phyloP scores from a whole-genome alignment of 257 asterid species.

The Petunia secreta region DNA sequence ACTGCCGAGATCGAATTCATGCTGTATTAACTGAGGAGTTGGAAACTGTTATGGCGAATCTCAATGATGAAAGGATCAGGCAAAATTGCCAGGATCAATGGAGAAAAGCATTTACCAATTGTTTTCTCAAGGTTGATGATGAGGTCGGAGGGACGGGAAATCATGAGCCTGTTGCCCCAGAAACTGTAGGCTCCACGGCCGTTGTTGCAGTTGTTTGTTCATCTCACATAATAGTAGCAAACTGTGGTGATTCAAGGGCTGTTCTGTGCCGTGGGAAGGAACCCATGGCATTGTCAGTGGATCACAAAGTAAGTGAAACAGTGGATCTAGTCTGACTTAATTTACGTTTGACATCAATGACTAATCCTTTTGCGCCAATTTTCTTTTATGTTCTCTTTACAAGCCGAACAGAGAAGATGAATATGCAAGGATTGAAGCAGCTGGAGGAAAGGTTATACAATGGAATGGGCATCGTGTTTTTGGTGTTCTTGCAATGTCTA shows the following conservation, averaged over 20 bases:
- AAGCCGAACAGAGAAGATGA: slow-evolving; percentile 97
- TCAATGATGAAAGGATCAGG: slow-evolving; percentile 36
- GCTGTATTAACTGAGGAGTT: slow-evolving; percentile 68
- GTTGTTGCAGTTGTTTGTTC: slow-evolving; percentile 88
- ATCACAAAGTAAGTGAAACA: slow-evolving; percentile 70
- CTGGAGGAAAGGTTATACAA: slow-evolving; percentile 96
- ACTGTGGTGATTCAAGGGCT: slow-evolving; percentile 96
- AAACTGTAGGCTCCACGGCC: slow-evolving; percentile 95
- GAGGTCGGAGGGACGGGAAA: slow-evolving; percentile 66
- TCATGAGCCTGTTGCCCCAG: slow-evolving; percentile 72
- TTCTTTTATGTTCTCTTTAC: slow-evolving; percentile 22
- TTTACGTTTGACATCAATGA: slow-evolving; percentile 29
- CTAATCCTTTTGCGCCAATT: slow-evolving; percentile 24
- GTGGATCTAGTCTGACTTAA: slow-evolving; percentile 18
- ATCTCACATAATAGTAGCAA: slow-evolving; percentile 89
- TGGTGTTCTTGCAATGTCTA: slow-evolving; percentile 97
- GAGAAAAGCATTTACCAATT: slow-evolving; percentile 66
- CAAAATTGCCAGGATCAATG: slow-evolving; percentile 61
- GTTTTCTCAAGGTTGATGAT: slow-evolving; percentile 81
- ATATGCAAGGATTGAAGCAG: slow-evolving; percentile 87
- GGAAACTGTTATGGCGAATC: slow-evolving; percentile 44
- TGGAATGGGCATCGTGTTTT: slow-evolving; percentile 98
- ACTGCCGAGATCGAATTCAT: slow-evolving; percentile 79
- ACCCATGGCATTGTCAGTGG: slow-evolving; percentile 72
- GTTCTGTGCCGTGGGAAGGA: slow-evolving; percentile 92